Evolutionary conservation across 164 flowering plant species (phyloP), one percentile per base, ranked within the genome.

Genomic region (Warburgia ugandensis): DNA sequence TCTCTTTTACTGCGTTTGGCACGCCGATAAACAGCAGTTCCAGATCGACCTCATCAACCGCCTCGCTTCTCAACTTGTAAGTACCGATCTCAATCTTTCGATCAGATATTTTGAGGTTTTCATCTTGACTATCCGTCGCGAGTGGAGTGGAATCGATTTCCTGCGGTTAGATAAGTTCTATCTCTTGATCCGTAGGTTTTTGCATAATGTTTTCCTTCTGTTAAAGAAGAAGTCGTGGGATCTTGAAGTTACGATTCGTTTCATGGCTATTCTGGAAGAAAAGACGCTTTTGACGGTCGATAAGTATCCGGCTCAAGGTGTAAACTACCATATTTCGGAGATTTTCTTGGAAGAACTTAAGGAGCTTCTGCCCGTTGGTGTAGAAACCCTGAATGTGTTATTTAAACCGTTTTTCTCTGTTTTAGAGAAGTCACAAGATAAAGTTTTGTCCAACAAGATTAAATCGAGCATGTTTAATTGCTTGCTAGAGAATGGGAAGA

Each of bases 81-180:
- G 46, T 26, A 72, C 82, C 46, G 54, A 59, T 8, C 59, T 50
- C 6, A 43, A 69, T 16, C 59, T 88, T 4, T 62, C 89, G 3
- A 2, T 80, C 9, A 68, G 61, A 0, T 92, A 78, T 61, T 75
- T 85, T 56, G 67, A 78, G 20, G 67, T 50, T n/a, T 85, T 87
- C 68, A 21, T 83, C 25, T 43, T 73, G 50, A 83, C 96, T 5
- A 72, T 92, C 59, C 78, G 95, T n/a, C 76, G 96, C 6, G 96
- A 92, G 63, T 92, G 98, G 98, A 17, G 78, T 40, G 90, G 98
- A 0, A 87, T 92, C 50, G 98, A 92, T 45, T 57, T 39, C 19
- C 63, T 81, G 27, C 64, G 98, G 70, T 61, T 92, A 35, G 98
- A 92, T 52, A 92, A 92, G 77, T 92, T 83, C 48, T 92, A 87